Base-by-base conservation (phyloP, 805 yeast species). In the Saturnispora sekii region DNA sequence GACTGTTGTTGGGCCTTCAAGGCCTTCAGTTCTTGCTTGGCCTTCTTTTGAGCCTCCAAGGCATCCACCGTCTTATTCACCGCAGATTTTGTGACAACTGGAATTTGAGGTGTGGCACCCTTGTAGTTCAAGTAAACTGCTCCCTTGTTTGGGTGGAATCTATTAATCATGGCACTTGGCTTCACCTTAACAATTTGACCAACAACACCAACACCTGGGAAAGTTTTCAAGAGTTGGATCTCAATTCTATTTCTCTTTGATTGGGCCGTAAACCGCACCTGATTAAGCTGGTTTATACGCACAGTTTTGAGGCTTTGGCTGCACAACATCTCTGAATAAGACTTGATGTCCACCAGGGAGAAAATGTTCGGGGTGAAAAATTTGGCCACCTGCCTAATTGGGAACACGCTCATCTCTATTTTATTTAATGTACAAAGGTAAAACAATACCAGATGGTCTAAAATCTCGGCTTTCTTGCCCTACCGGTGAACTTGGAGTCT, bases 401-500 rank as follows among this genome's bases (percentile, higher is more conserved):
- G 26, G 26, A 21, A 21, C 26, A 38, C n/a, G 10, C 10, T 10
- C 12, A 12, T 8, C 26, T 34, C 29, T 16, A n/a, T 34, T 34
- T 28, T 33, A 21, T 34, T 21, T 41, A 34, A 33, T 35, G 32
- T 42, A 42, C 45, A 42, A 18, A 10, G 26, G 16, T 18, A 15
- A n/a, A 11, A 7, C 6, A 30, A 21, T 28, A 4, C n/a, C 10
- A 8, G 9, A 14, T 2, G 29, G 2, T 10, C 50, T 26, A 83
- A 61, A 84, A 83, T 56, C 76, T 69, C 10, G 82, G 74, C 53
- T 76, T 71, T 67, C 94, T 73, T 66, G 75, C 77, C 68, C 98
- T 77, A 41, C 94, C 97, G 3, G 97, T 85, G 64, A 81, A 90
- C 62, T 83, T 85, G 48, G 95, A 84, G 62, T 93, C 98, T 50